Percentiles rank a stretch among this genome's conserved stretches.
Conservation (phyloP, 352 stramenopile species). For the Phytophthora cryptogea region DNA sequence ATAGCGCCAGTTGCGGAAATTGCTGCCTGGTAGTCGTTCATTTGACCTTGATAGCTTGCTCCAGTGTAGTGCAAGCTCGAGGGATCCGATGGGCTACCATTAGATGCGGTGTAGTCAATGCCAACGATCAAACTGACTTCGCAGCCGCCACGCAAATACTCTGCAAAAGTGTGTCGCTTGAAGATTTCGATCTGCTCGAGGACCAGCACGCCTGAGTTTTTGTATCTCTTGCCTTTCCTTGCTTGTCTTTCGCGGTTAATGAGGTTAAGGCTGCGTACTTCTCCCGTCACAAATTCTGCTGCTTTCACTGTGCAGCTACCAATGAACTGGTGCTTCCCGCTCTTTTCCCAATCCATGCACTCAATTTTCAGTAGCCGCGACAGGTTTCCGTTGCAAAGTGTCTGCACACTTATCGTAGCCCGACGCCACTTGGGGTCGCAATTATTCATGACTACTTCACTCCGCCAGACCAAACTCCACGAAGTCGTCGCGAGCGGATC, state of each 20-base stretch:
- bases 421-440: slow-evolving; percentile 67
- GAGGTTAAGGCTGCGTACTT: slow-evolving; percentile 51
- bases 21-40: slow-evolving; percentile 83
- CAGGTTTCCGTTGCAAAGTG: slow-evolving; percentile 71
- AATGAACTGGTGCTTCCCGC: slow-evolving; percentile 71
- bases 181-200: slow-evolving; percentile 65
- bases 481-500: slow-evolving; percentile 46
- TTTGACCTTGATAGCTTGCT: slow-evolving; percentile 50
- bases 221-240: slow-evolving; percentile 76
- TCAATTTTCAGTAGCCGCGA: slow-evolving; percentile 65
- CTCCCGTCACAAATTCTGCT: slow-evolving; percentile 60
- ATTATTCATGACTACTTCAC: slow-evolving; percentile 68
- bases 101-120: slow-evolving; percentile 85
- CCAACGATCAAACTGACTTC: slow-evolving; percentile 81
- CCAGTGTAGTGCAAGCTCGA: slow-evolving; percentile 66
- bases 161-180: slow-evolving; percentile 72
- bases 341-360: slow-evolving; percentile 82
- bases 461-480: slow-evolving; percentile 75
- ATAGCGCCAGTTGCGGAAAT: slow-evolving; percentile 71
- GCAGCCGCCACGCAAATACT: slow-evolving; percentile 69
- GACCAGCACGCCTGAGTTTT: slow-evolving; percentile 68
- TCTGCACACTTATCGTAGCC: slow-evolving; percentile 62
- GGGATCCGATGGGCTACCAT: slow-evolving; percentile 50
- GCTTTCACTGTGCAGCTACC: slow-evolving; percentile 56
- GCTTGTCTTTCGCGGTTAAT: slow-evolving; percentile 71